These are phyloP conservation scores for Trypanosoma scelopori DNA, from an alignment of 208 protist species.

Conservation along the genomic window DNA sequence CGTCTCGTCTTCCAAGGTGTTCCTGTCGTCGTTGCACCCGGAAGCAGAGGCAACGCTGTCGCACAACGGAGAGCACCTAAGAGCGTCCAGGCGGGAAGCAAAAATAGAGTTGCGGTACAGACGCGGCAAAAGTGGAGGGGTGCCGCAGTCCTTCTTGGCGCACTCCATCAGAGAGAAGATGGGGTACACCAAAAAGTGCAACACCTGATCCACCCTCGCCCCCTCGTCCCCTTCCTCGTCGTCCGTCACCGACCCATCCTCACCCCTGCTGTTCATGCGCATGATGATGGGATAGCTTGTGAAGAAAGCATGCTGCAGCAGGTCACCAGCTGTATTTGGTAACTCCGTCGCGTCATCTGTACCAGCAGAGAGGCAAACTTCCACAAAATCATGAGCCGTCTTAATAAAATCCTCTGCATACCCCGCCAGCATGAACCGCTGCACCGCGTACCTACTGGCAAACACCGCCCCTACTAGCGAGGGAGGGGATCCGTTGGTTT, in stretches of 20 bases:
- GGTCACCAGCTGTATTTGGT: slow-evolving; percentile 2
- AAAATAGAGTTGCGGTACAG: slow-evolving; percentile 72
- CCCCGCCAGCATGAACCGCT: slow-evolving; percentile 22
- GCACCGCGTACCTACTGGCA: slow-evolving; percentile 14
- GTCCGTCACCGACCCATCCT: slow-evolving; percentile 8
- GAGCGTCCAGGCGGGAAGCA: slow-evolving; percentile 30
- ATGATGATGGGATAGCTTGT: background rate
- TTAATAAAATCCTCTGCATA: slow-evolving; percentile 31
- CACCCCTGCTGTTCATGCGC: slow-evolving; percentile 6
- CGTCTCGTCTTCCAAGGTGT: background rate
- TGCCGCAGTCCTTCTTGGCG: slow-evolving; percentile 36
- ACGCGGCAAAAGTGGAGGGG: slow-evolving; percentile 42
- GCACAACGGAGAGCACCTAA: slow-evolving; percentile 13
- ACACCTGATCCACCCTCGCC: slow-evolving; percentile 31
- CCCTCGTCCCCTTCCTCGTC: slow-evolving; percentile 19
- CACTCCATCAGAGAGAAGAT: slow-evolving; percentile 37
- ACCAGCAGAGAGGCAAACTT: slow-evolving; percentile 18
- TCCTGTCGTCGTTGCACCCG: background rate
- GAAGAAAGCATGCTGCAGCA: slow-evolving; percentile 41
- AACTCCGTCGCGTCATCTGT: background rate
- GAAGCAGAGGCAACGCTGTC: no score
- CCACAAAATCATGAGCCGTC: slow-evolving; percentile 22
- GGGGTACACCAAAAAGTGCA: slow-evolving; percentile 62
- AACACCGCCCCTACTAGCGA: slow-evolving; percentile 16
- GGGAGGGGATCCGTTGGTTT: background rate